A percentile compares a stretch with the other conserved stretches of the same genome.
Evolutionary conservation across 352 stramenopile species (phyloP).

Genomic region (Globisporangium carolinianum): DNA sequence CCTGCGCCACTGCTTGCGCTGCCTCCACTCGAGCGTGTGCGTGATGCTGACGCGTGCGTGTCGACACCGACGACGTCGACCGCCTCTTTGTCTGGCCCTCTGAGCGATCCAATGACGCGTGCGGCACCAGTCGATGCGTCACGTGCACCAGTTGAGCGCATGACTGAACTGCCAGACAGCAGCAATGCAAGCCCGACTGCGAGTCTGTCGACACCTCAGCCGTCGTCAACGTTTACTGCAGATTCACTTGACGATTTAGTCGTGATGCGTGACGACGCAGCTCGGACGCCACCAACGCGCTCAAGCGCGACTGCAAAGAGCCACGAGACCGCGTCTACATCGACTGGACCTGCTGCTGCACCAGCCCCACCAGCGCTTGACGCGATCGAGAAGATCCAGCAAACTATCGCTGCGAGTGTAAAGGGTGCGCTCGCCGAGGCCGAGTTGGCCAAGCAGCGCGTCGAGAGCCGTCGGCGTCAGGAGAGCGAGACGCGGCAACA

Average conservation of each 20-base stretch:
- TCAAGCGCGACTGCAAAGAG: background rate
- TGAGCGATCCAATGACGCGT: background rate
- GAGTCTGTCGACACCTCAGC: too few species aligned
- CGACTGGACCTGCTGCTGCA: background rate
- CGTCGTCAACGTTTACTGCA: too few species aligned
- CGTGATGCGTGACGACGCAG: too few species aligned
- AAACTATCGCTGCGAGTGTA: slow-evolving; percentile 34
- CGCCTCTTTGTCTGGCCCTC: background rate
- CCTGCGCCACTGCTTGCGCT: background rate
- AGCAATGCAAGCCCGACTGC: too few species aligned
- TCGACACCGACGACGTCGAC: background rate
- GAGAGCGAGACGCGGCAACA: slow-evolving; percentile 39
- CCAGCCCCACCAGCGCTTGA: background rate
- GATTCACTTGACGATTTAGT: too few species aligned
- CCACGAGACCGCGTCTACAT: background rate
- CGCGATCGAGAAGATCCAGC: slow-evolving; percentile 13
- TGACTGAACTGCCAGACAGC: too few species aligned
- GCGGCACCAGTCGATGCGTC: too few species aligned
- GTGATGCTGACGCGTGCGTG: background rate
- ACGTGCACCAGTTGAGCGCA: too few species aligned
- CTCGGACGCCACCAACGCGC: background rate
- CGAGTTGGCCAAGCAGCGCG: slow-evolving; percentile 58
- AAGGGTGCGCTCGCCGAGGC: slow-evolving; percentile 62
- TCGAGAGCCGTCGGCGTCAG: slow-evolving; percentile 42
- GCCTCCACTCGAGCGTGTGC: background rate